These are phyloP conservation scores for Lipomyces yarrowii DNA, from an alignment of 1,139 yeast genomes.

Conservation along the genomic window DNA sequence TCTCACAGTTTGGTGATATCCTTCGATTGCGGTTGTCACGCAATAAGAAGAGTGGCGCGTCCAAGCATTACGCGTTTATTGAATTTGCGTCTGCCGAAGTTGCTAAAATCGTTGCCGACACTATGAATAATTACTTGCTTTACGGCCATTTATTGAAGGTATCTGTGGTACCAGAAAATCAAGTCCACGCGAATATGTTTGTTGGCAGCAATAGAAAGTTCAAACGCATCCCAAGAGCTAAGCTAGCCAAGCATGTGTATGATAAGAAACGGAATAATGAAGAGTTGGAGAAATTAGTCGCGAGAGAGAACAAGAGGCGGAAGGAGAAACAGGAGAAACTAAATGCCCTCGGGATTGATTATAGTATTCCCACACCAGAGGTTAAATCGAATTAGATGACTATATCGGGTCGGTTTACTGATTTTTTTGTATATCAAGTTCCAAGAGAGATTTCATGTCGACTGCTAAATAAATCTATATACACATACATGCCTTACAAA, in stretches of 20 bases:
- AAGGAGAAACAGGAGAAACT: conserved; percentile 54
- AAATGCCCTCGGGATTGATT: conserved; percentile 56
- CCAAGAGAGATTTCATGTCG: not conserved
- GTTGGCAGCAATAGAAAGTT: conserved; percentile 58
- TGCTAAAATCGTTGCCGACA: conserved; percentile 86
- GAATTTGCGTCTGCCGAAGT: conserved; percentile 76
- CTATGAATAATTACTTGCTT: conserved; percentile 91
- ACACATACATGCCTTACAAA: not conserved
- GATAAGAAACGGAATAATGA: conserved; percentile 60
- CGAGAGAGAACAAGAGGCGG: conserved; percentile 53
- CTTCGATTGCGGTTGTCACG: conserved; percentile 78
- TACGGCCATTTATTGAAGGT: conserved; percentile 84
- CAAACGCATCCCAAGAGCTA: conserved; percentile 65
- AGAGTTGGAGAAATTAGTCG: conserved; percentile 61
- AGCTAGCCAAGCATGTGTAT: conserved; percentile 56
- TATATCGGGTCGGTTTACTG: not conserved
- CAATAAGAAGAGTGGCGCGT: conserved; percentile 86
- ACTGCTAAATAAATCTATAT: not conserved
- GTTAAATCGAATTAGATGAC: conserved; percentile 15
- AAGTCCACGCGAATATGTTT: conserved; percentile 52
- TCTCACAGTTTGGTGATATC: conserved; percentile 86
- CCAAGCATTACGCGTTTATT: conserved; percentile 90
- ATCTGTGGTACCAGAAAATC: conserved; percentile 53
- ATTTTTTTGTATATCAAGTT: not conserved
- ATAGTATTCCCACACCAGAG: conserved; percentile 33